A percentile compares a stretch with the other conserved stretches of the same genome.
Conservation (phyloP, 257 asterid species). For the Nicotiana attenuata region DNA sequence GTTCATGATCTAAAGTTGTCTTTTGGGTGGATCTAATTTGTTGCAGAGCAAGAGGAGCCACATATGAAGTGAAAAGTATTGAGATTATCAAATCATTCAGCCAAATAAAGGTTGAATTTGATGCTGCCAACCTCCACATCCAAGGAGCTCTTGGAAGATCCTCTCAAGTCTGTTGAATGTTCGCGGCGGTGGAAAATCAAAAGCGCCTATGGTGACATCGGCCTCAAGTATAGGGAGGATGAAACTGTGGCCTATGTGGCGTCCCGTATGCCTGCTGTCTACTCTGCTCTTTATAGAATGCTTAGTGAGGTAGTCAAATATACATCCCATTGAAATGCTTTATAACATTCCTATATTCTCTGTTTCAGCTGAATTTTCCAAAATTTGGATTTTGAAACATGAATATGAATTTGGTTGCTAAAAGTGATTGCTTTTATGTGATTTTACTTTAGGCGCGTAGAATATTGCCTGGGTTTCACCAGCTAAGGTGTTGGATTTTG, state of each 20-base stretch:
- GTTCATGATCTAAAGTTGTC: background rate
- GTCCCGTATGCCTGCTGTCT: conserved; percentile 95
- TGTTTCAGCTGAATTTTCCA: background rate
- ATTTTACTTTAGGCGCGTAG: conserved; percentile 48
- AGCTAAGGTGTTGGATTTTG: conserved; percentile 84
- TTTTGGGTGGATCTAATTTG: too few species aligned
- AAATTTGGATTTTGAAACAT: background rate
- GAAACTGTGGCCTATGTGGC: conserved; percentile 87
- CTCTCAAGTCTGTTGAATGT: conserved; percentile 57
- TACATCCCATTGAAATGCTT: background rate
- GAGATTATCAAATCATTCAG: conserved; percentile 51
- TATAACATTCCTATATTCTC: background rate
- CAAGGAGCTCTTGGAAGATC: conserved; percentile 76
- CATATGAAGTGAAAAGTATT: too few species aligned
- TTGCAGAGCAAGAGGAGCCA: too few species aligned
- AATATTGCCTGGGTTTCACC: conserved; percentile 81
- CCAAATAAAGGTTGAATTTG: conserved; percentile 67
- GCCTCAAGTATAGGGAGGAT: conserved; percentile 73
- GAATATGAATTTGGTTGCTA: background rate
- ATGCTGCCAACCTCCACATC: conserved; percentile 74
- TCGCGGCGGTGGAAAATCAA: conserved; percentile 83
- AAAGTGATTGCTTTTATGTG: conserved; percentile 11
- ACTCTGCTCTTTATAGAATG: conserved; percentile 74
- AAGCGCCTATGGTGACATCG: conserved; percentile 68
- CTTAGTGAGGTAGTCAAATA: conserved; percentile 65